Evolutionary conservation across 805 yeast species (phyloP), one percentile per base, ranked within the genome.

Genomic region (Myxozyma udenii): DNA sequence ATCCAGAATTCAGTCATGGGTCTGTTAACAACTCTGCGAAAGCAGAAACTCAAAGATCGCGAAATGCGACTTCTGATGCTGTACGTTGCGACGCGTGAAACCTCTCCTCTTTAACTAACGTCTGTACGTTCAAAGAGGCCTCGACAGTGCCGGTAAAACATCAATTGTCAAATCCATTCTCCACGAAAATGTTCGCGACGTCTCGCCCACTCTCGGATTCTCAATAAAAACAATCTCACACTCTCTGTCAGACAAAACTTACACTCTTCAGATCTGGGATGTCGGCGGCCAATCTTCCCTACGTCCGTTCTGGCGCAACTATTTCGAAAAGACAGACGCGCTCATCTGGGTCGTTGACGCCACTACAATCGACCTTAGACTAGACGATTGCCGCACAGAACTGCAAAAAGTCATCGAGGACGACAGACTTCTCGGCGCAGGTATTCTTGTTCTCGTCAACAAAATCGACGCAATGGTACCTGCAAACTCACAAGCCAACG

Each of bases 71-170:
- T 88, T 23, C 72, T 91, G 21, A 74, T 87, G 51, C 75, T 90
- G 61, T 70, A 62, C 36, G 73, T 44, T 18, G n/a, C 3, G 9
- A 19, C 32, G 4, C 19, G 14, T 11, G 6, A 7, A 18, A 38
- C 21, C 18, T 26, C 33, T 44, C 51, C 18, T 21, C 3, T 35
- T 14, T 12, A 14, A 18, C 32, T 37, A 21, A 24, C 26, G 7
- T 12, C 24, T 12, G 3, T 21, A n/a, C n/a, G n/a, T 41, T 43
- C 25, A 32, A 35, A 68, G 73, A 11, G 98, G 98, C 0, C 77
- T 90, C 2, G 98, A 90, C 65, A 88, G 87, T 66, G 79, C 96
- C 0, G 98, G 98, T 1, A 90, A 90, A 66, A 85, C 96, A 1
- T 86, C 96, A 0, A 78, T 91, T 1, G 83, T 89, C 21, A 81